Base-by-base conservation (phyloP, 192 early-diverging fungal genomes). In the Nowakowskiella sp. region DNA sequence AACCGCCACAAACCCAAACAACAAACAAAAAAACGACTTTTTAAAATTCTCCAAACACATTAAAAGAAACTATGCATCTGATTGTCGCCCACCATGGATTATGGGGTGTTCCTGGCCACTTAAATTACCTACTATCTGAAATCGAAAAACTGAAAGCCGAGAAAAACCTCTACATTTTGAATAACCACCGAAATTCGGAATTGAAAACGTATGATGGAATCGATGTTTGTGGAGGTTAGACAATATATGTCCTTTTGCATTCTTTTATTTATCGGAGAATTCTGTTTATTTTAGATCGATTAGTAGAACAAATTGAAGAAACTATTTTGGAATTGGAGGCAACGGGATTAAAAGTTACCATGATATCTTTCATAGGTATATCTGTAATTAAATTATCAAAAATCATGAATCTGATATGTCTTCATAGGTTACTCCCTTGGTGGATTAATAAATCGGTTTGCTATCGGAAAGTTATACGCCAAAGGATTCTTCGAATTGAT, bases 1-100 rank as follows among this genome's bases (percentile, higher is more conserved):
- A n/a, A n/a, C n/a, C n/a, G n/a, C n/a, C n/a, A n/a, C n/a, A n/a
- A n/a, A n/a, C n/a, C n/a, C n/a, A n/a, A n/a, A n/a, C n/a, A n/a
- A n/a, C n/a, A n/a, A n/a, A n/a, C n/a, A n/a, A n/a, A n/a, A n/a
- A n/a, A n/a, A n/a, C n/a, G n/a, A n/a, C n/a, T n/a, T n/a, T n/a
- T n/a, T n/a, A n/a, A n/a, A n/a, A n/a, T n/a, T n/a, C n/a, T n/a
- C n/a, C n/a, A n/a, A n/a, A n/a, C n/a, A n/a, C n/a, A n/a, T n/a
- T n/a, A n/a, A n/a, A n/a, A n/a, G n/a, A n/a, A n/a, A n/a, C n/a
- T n/a, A n/a, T n/a, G 42, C 83, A 85, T 49, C 55, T 85, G 8
- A 53, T 80, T 25, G 77, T 86, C 22, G 43, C 82, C 5, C 72
- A 75, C 19, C 79, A 86, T 57, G 85, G 85, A 13, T 67, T 83